These are phyloP conservation scores for Torulaspora microellipsoides DNA, from an alignment of 805 yeast species.

Conservation along the genomic window DNA sequence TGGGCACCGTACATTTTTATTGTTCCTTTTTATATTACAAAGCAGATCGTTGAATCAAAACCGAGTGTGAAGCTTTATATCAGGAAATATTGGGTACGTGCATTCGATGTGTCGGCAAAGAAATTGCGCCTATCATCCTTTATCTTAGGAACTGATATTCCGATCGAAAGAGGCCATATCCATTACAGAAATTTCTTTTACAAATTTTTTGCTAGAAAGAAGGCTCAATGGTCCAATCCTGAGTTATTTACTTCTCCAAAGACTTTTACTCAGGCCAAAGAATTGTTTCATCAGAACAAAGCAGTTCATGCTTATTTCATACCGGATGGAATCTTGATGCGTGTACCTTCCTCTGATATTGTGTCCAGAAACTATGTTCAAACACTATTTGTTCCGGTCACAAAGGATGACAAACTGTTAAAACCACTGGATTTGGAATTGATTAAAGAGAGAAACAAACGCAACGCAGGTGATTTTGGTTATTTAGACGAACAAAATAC, in stretches of 20 bases:
- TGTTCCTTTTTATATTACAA: slow-evolving; percentile 17
- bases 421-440: slow-evolving; percentile 32
- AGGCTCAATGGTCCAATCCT: slow-evolving; percentile 40
- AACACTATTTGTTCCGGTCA: slow-evolving; percentile 74
- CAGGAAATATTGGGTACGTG: slow-evolving; percentile 55
- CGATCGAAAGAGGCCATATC: slow-evolving; percentile 67
- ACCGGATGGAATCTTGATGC: slow-evolving; percentile 74
- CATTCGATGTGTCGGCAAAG: slow-evolving; percentile 51
- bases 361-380: slow-evolving; percentile 61
- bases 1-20: slow-evolving; percentile 26
- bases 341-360: slow-evolving; percentile 84
- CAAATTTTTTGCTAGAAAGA: slow-evolving; percentile 37
- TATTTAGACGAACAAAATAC: slow-evolving; percentile 41
- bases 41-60: slow-evolving; percentile 25
- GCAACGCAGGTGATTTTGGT: slow-evolving; percentile 41
- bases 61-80: slow-evolving; percentile 35
- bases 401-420: slow-evolving; percentile 65
- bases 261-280: slow-evolving; percentile 42
- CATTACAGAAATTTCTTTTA: slow-evolving; percentile 50
- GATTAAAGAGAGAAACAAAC: slow-evolving; percentile 34
- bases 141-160: slow-evolving; percentile 55
- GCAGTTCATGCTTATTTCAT: slow-evolving; percentile 53
- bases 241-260: slow-evolving; percentile 56
- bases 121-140: slow-evolving; percentile 76
- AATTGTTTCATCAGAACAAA: slow-evolving; percentile 41